Conservation (phyloP, 2,329 filamentous ascomycete genomes). For the Penicillium janthinellum region DNA sequence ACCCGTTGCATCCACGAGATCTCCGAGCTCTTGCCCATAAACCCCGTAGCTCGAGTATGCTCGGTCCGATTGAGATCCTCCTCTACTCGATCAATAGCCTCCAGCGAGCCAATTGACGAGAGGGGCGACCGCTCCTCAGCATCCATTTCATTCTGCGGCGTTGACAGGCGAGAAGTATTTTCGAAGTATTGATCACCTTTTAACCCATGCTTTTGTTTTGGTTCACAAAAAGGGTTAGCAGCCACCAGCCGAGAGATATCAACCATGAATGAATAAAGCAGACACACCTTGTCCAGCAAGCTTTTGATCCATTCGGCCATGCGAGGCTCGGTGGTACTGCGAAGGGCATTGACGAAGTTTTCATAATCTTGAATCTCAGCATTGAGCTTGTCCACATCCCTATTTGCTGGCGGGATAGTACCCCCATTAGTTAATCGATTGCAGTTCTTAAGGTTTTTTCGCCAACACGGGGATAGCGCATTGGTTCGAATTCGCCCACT, state of each 20-base stretch:
- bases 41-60: constrained; percentile 42
- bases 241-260: neutral
- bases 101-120: constrained; percentile 46
- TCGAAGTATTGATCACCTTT: constrained; percentile 23
- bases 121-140: constrained; percentile 33
- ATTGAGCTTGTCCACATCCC: constrained; percentile 39
- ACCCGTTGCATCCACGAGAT: constrained; percentile 50
- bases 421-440: constrained; percentile 12
- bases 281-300: constrained; percentile 42
- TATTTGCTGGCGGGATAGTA: constrained; percentile 14
- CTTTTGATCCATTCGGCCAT: constrained; percentile 38
- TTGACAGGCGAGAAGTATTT: constrained; percentile 28
- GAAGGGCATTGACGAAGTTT: constrained; percentile 40
- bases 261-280: neutral
- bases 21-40: constrained; percentile 51
- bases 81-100: constrained; percentile 48
- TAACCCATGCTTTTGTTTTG: constrained; percentile 25
- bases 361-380: constrained; percentile 42
- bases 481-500: constrained; percentile 24
- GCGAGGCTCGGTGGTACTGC: constrained; percentile 34
- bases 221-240: neutral
- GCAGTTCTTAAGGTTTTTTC: neutral
- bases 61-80: constrained; percentile 47
- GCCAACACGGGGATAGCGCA: neutral
- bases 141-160: constrained; percentile 34